Conservation (phyloP, 495 filamentous ascomycete genomes). For the Bombardia bombarda region DNA sequence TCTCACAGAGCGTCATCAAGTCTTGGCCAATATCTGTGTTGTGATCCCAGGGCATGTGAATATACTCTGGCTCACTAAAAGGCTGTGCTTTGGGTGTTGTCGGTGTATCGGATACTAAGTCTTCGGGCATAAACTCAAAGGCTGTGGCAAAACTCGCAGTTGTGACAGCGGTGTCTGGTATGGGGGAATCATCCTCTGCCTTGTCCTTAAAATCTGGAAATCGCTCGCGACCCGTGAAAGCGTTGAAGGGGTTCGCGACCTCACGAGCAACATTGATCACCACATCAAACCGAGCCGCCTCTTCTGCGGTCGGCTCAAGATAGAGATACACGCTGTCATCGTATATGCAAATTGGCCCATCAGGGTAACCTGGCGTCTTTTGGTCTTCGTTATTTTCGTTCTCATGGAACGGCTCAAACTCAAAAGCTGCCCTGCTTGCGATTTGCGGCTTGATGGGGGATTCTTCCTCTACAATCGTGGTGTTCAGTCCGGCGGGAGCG, state of each 20-base stretch:
- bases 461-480: slow-evolving; percentile 66
- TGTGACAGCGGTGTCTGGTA: slow-evolving; percentile 64
- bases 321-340: slow-evolving; percentile 90
- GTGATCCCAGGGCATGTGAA: slow-evolving; percentile 96
- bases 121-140: slow-evolving; percentile 47
- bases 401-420: slow-evolving; percentile 42
- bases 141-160: slow-evolving; percentile 65
- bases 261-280: slow-evolving; percentile 94
- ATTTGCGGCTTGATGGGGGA: slow-evolving; percentile 58
- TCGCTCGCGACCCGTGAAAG: slow-evolving; percentile 6
- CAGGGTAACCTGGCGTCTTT: slow-evolving; percentile 83
- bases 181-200: slow-evolving; percentile 35
- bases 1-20: slow-evolving; percentile 72
- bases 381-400: slow-evolving; percentile 59
- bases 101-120: slow-evolving; percentile 31
- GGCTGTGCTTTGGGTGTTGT: slow-evolving; percentile 51
- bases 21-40: slow-evolving; percentile 93
- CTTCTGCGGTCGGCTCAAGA: slow-evolving; percentile 77
- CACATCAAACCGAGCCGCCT: slow-evolving; percentile 81
- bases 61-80: slow-evolving; percentile 70
- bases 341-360: slow-evolving; percentile 88
- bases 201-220: slow-evolving; percentile 8
- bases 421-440: slow-evolving; percentile 43
- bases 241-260: slow-evolving; percentile 77
- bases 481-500: slow-evolving; percentile 19